These are phyloP conservation scores for Fusarium mundagurra DNA, from an alignment of 2,329 filamentous ascomycete species.

Conservation along the genomic window DNA sequence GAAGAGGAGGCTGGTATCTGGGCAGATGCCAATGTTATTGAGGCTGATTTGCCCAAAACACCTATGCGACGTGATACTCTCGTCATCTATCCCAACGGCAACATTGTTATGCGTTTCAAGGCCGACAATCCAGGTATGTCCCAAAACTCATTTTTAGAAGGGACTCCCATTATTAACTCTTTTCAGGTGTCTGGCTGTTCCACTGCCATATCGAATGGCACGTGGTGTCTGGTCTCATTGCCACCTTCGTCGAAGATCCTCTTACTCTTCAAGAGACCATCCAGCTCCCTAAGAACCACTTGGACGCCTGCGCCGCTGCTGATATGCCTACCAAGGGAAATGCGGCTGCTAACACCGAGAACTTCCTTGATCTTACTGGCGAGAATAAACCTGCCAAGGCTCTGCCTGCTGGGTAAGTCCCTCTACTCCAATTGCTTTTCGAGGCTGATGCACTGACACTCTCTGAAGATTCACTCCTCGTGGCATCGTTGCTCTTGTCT, in stretches of 20 bases:
- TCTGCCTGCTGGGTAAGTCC: slow-evolving; percentile 68
- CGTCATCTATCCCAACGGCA: slow-evolving; percentile 71
- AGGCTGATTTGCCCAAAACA: slow-evolving; percentile 60
- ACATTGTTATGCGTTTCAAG: slow-evolving; percentile 74
- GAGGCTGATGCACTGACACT: neutral
- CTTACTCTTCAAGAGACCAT: slow-evolving; percentile 68
- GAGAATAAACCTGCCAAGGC: slow-evolving; percentile 64
- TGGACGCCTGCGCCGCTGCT: slow-evolving; percentile 65
- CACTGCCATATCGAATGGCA: slow-evolving; percentile 89
- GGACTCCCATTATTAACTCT: neutral
- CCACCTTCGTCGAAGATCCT: slow-evolving; percentile 72
- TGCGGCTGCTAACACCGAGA: slow-evolving; percentile 74
- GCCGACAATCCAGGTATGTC: slow-evolving; percentile 71
- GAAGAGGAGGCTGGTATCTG: slow-evolving; percentile 67
- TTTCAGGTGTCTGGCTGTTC: slow-evolving; percentile 72
- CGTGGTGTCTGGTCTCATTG: slow-evolving; percentile 70
- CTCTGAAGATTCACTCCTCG: slow-evolving; percentile 68
- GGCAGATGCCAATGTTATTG: slow-evolving; percentile 50
- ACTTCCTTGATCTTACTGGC: slow-evolving; percentile 72
- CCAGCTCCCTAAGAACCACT: slow-evolving; percentile 68
- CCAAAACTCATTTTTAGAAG: too few relatives aligned
- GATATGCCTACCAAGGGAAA: slow-evolving; percentile 70
- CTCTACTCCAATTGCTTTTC: neutral
- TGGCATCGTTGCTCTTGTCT: slow-evolving; percentile 80
- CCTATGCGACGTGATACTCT: slow-evolving; percentile 77